Evolutionary conservation across 768 basidiomycete genomes (phyloP).

Genomic region (Tylopilus sp.): DNA sequence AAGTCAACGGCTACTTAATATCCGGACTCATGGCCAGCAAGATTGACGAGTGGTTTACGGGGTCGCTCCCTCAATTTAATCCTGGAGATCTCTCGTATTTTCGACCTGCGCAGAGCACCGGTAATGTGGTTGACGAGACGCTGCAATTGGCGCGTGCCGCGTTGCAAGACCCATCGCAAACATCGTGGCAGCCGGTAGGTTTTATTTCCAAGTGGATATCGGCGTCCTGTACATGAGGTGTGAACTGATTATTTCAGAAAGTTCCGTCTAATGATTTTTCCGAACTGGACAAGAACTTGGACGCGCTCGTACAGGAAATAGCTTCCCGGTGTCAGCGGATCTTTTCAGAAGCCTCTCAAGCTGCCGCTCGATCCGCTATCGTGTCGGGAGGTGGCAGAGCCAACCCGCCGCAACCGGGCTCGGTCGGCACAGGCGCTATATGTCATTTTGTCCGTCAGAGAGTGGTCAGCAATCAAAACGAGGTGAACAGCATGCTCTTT

Average conservation of each 20-base stretch:
- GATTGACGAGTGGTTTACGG: slow-evolving; percentile 80
- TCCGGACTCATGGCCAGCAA: slow-evolving; percentile 64
- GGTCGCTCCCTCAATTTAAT: slow-evolving; percentile 40
- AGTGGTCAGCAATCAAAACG: slow-evolving; percentile 42
- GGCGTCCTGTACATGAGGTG: slow-evolving; percentile 22
- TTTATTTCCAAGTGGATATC: slow-evolving; percentile 26
- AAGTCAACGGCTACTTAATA: slow-evolving; percentile 78
- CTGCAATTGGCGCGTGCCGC: slow-evolving; percentile 48
- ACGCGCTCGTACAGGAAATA: slow-evolving; percentile 59
- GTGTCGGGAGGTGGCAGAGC: slow-evolving; percentile 33
- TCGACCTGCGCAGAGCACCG: slow-evolving; percentile 18
- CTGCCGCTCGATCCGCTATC: slow-evolving; percentile 59
- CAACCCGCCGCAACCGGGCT: slow-evolving; percentile 30
- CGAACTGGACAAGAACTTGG: slow-evolving; percentile 65
- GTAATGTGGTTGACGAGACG: slow-evolving; percentile 32
- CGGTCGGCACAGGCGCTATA: slow-evolving; percentile 27
- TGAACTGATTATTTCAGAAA: slow-evolving; percentile 40
- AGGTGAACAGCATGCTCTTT: slow-evolving; percentile 42
- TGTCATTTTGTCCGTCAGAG: slow-evolving; percentile 51
- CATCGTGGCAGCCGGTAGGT: slow-evolving; percentile 55
- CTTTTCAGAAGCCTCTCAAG: slow-evolving; percentile 60
- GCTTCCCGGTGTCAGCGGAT: slow-evolving; percentile 56
- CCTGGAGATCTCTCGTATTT: slow-evolving; percentile 30
- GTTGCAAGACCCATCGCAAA: slow-evolving; percentile 44
- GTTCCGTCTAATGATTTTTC: slow-evolving; percentile 48